Conservation (phyloP, 805 yeast species). For the Saccharomyces kudriavzevii region DNA sequence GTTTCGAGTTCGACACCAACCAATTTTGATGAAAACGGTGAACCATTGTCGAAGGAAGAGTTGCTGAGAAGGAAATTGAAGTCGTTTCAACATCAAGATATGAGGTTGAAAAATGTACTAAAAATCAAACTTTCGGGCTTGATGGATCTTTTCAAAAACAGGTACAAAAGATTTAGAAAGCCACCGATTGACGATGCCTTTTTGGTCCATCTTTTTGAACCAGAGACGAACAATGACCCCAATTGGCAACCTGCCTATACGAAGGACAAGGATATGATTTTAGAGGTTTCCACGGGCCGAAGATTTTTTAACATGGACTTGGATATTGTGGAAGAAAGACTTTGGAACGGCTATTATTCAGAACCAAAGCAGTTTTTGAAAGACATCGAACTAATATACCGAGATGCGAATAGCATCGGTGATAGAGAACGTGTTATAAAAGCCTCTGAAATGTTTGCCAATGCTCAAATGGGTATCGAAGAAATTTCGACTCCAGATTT, state of each 20-base stretch:
- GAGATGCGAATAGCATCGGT: slow-evolving; percentile 63
- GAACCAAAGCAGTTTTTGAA: slow-evolving; percentile 85
- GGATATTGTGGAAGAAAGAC: slow-evolving; percentile 85
- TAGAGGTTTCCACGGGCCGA: slow-evolving; percentile 70
- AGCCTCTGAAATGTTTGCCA: slow-evolving; percentile 93
- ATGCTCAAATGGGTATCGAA: slow-evolving; percentile 91
- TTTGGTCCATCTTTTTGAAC: slow-evolving; percentile 72
- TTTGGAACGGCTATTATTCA: slow-evolving; percentile 94
- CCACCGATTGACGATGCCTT: slow-evolving; percentile 78
- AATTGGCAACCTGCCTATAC: slow-evolving; percentile 36
- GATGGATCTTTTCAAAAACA: slow-evolving; percentile 79
- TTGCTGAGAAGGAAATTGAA: slow-evolving; percentile 37
- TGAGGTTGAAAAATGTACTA: slow-evolving; percentile 72
- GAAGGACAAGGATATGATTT: slow-evolving; percentile 63
- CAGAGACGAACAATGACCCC: slow-evolving; percentile 32
- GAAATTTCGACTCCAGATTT: slow-evolving; percentile 73
- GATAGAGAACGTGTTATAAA: slow-evolving; percentile 75
- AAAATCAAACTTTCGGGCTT: slow-evolving; percentile 80
- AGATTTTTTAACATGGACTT: slow-evolving; percentile 81
- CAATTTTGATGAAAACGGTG: slow-evolving; percentile 21
- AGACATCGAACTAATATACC: slow-evolving; percentile 77
- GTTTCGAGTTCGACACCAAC: slow-evolving; percentile 18
- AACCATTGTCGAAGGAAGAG: slow-evolving; percentile 29
- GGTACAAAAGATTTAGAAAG: slow-evolving; percentile 85
- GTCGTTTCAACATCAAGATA: slow-evolving; percentile 51